phyloP scores from a whole-genome alignment of 2,329 filamentous ascomycete genomes.

The Phialemoniopsis sp. region DNA sequence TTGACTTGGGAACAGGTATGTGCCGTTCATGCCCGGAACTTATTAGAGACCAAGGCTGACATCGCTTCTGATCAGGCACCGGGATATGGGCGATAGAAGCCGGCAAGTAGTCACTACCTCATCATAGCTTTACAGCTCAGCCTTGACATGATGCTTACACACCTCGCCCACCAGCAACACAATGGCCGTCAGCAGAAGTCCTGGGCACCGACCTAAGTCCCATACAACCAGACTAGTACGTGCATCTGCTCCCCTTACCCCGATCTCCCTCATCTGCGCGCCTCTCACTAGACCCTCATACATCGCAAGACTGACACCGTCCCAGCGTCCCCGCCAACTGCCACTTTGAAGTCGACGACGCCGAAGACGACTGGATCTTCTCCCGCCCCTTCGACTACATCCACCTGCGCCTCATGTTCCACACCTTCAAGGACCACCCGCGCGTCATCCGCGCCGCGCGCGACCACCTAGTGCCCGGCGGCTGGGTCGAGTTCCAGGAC shows the following conservation, averaged over 20 bases:
- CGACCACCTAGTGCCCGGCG: conserved; percentile 33
- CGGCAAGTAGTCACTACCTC: conserved; percentile 22
- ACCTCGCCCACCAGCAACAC: no score
- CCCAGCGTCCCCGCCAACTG: background rate
- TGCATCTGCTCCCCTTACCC: conserved; percentile 21
- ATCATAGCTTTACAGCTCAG: no score
- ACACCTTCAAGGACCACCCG: conserved; percentile 9
- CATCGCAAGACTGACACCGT: conserved; percentile 43
- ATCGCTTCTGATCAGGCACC: no score
- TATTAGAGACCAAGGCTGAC: no score
- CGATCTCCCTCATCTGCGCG: no score
- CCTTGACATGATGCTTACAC: no score
- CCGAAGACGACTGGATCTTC: conserved; percentile 44
- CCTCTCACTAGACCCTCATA: no score
- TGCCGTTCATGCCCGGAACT: no score
- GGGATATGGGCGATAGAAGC: conserved; percentile 48
- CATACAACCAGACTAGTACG: conserved; percentile 28
- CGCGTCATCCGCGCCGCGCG: conserved; percentile 33
- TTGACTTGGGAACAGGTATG: conserved; percentile 31
- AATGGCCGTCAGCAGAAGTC: conserved; percentile 19
- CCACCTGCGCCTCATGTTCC: conserved; percentile 27
- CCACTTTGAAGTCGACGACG: conserved; percentile 4
- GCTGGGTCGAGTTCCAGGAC: conserved; percentile 33
- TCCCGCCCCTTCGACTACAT: conserved; percentile 50
- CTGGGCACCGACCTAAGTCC: conserved; percentile 43